Percentiles rank a stretch among this genome's conserved stretches.
Evolutionary conservation across 345 rosid species (phyloP).

Genomic region (Noccaea caerulescens): DNA sequence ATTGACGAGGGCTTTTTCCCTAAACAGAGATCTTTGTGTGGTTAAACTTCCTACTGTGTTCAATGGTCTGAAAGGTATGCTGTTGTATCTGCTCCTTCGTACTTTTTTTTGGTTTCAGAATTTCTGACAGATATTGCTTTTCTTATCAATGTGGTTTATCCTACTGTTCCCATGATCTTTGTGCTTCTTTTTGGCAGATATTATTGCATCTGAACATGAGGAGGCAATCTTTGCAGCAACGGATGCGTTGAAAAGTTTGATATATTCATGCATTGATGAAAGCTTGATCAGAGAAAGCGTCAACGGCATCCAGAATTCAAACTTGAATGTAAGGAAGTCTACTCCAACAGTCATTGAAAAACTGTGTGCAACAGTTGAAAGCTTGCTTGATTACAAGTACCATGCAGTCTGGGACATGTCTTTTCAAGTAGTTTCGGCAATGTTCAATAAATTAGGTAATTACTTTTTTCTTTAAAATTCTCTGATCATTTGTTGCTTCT

Average conservation of each 20-base stretch:
- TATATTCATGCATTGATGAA: constrained; percentile 74
- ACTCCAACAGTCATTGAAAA: constrained; percentile 78
- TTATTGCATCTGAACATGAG: constrained; percentile 89
- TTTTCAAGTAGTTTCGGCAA: constrained; percentile 74
- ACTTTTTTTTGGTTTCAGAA: background rate
- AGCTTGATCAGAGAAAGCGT: constrained; percentile 75
- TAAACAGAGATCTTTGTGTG: constrained; percentile 67
- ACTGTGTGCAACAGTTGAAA: constrained; percentile 74
- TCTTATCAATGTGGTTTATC: constrained; percentile 18
- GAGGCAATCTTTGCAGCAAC: constrained; percentile 86
- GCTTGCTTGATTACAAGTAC: constrained; percentile 82
- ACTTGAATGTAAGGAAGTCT: constrained; percentile 51
- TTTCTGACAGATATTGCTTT: constrained; percentile 10
- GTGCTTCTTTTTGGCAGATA: constrained; percentile 58
- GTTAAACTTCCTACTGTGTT: constrained; percentile 73
- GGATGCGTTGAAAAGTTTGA: constrained; percentile 73
- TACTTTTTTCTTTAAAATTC: background rate
- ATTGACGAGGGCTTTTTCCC: constrained; percentile 64
- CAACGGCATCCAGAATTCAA: constrained; percentile 54
- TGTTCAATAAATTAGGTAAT: constrained; percentile 85
- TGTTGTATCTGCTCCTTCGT: constrained; percentile 27
- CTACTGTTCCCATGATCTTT: constrained; percentile 9
- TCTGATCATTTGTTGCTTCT: constrained; percentile 11
- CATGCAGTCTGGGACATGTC: constrained; percentile 82
- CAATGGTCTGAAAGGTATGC: constrained; percentile 78